Evolutionary conservation across 2,329 filamentous ascomycete genomes (phyloP), one percentile per base, ranked within the genome.

Genomic region (Penicillium glabrum): DNA sequence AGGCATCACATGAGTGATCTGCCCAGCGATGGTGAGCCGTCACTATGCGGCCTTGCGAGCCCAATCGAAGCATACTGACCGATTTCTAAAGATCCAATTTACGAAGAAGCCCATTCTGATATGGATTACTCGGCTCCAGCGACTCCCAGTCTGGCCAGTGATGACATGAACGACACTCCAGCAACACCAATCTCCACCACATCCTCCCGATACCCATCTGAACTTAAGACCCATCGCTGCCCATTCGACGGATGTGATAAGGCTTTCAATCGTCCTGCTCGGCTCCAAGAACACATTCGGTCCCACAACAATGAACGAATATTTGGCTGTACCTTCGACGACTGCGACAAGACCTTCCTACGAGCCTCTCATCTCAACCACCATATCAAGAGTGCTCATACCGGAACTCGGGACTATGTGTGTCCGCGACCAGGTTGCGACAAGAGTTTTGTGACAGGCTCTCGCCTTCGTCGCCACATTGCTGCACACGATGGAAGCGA

Each of bases 251-350:
- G 82, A 61, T 98, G 93, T 71, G 77, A 79, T 56, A 96, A 96
- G 76, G 86, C 88, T 7, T 98, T 95, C 80, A 96, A 96, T 72
- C 87, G 93, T 3, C 92, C 91, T 1, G 89, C 89, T 33, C 86
- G 91, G 27, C 82, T 97, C 4, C 82, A 88, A 58, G 87, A 90
- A 57, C 93, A 98, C 69, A 77, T 93, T 24, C 84, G 91, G 61
- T 92, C 89, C 1, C 93, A 98, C 73, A 93, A 86, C 52, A 91
- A 93, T 64, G 90, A 93, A 65, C 86, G 93, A 1, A 87, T 91
- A 0, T 96, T 89, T 73, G 80, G 82, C 39, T 98, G 93, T 69
- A 78, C 81, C 2, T 83, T 88, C 60, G 77, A 82, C 6, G 86
- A 77, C 43, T 98, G 93, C 70, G 84, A 86, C 67, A 97, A 96